Percentiles rank a stretch among this genome's conserved stretches.
These are phyloP conservation scores for Fragaria vesca DNA, from an alignment of 306 rosid species.

Conservation along the genomic window DNA sequence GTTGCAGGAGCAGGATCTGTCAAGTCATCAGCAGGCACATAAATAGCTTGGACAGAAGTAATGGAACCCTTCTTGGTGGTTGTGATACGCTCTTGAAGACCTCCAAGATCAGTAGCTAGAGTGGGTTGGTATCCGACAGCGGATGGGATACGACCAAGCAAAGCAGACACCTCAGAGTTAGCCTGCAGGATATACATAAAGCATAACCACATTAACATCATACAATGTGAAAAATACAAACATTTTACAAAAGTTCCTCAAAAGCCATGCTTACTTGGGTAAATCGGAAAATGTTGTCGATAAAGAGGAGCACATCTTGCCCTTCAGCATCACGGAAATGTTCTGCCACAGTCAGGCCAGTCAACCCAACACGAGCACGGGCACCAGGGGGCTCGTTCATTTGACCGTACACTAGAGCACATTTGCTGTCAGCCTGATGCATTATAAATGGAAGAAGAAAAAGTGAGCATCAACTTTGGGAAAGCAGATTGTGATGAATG, in stretches of 20 bases:
- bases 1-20: conserved; percentile 99
- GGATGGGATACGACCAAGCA: conserved; percentile 99
- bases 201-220: neutral
- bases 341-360: conserved; percentile 94
- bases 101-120: conserved; percentile 96
- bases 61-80: conserved; percentile 99
- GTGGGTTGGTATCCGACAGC: conserved; percentile 99
- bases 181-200: conserved; percentile 52
- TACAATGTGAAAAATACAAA: neutral
- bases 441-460: conserved; percentile 3
- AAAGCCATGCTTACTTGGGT: conserved; percentile 62
- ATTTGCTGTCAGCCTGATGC: conserved; percentile 83
- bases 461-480: neutral
- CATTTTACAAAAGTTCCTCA: neutral
- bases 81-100: conserved; percentile 97
- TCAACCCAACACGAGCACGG: conserved; percentile 99
- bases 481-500: neutral
- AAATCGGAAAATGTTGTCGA: conserved; percentile 98
- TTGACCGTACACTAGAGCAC: conserved; percentile 98
- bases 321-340: conserved; percentile 99
- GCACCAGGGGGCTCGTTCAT: conserved; percentile 99
- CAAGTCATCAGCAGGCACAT: conserved; percentile 99
- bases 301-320: conserved; percentile 97
- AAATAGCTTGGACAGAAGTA: conserved; percentile 98
- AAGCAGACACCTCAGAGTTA: conserved; percentile 98